Conservation (phyloP, 352 stramenopile genomes). For the Pythium insidiosum region DNA sequence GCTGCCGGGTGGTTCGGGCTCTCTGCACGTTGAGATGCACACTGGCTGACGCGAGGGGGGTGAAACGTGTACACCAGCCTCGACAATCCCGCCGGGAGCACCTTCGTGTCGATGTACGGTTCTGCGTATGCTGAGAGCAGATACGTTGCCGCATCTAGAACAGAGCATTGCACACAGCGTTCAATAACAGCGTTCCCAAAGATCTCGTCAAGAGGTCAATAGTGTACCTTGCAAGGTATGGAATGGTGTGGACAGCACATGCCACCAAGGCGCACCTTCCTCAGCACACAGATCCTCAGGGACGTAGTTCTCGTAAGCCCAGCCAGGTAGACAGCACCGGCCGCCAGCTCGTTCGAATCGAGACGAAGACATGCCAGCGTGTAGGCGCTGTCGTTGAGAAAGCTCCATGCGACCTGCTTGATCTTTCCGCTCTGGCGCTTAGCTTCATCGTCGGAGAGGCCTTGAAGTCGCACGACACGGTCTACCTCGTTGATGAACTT, state of each 20-base stretch:
- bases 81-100: conserved; percentile 57
- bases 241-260: conserved; percentile 50
- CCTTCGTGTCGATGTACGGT: conserved; percentile 70
- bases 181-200: no score
- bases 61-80: conserved; percentile 75
- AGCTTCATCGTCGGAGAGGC: conserved; percentile 34
- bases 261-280: conserved; percentile 62
- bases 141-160: conserved; percentile 74
- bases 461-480: conserved; percentile 58
- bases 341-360: conserved; percentile 57
- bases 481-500: conserved; percentile 85
- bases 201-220: conserved; percentile 27
- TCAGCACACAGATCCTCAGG: conserved; percentile 42
- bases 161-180: conserved; percentile 43
- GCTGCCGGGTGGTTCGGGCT: conserved; percentile 26
- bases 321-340: conserved; percentile 75
- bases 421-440: conserved; percentile 71
- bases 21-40: conserved; percentile 39
- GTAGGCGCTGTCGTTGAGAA: conserved; percentile 85
- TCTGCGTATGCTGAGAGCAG: conserved; percentile 71
- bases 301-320: conserved; percentile 81
- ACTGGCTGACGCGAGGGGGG: no score
- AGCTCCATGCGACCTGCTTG: conserved; percentile 83
- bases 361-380: conserved; percentile 75
- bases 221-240: conserved; percentile 78